These are phyloP conservation scores for Limonium bicolor DNA, from an alignment of 148 eudicot species.

Conservation along the genomic window DNA sequence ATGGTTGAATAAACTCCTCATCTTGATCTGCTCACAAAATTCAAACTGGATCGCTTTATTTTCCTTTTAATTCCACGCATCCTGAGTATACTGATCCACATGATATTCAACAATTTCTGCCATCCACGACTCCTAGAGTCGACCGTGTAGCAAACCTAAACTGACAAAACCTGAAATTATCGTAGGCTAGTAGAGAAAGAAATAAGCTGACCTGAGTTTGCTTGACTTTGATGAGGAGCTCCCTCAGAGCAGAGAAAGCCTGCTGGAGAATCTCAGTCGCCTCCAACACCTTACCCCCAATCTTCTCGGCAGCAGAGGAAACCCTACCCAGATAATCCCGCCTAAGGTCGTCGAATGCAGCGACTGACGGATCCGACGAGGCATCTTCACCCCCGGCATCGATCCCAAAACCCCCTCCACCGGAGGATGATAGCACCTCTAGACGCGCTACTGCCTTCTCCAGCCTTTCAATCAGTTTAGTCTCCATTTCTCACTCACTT, in stretches of 20 bases:
- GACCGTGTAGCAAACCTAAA: too few species aligned
- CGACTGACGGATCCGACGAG: constrained; percentile 56
- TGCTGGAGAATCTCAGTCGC: constrained; percentile 32
- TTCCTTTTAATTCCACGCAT: too few species aligned
- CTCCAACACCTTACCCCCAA: constrained; percentile 73
- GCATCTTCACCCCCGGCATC: constrained; percentile 25
- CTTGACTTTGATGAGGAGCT: constrained; percentile 60
- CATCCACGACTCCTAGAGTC: too few species aligned
- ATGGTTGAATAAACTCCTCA: too few species aligned
- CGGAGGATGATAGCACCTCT: constrained; percentile 34
- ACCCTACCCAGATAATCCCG: constrained; percentile 37
- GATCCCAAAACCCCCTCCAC: constrained; percentile 9
- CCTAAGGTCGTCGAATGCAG: constrained; percentile 64
- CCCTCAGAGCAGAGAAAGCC: constrained; percentile 53
- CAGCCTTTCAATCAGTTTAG: constrained; percentile 41
- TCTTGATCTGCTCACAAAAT: too few species aligned
- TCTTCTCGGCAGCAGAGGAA: constrained; percentile 55
- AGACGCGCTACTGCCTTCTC: constrained; percentile 69
- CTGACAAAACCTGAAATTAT: too few species aligned
- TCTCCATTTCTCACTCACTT: constrained; percentile 73
- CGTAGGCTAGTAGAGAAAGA: neutral
- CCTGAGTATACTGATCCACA: too few species aligned
- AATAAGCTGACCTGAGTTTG: constrained; percentile 39
- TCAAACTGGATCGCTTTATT: too few species aligned
- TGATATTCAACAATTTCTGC: too few species aligned